Conservation (phyloP, 23 red algal species). For the Gracilaria vermiculophylla region DNA sequence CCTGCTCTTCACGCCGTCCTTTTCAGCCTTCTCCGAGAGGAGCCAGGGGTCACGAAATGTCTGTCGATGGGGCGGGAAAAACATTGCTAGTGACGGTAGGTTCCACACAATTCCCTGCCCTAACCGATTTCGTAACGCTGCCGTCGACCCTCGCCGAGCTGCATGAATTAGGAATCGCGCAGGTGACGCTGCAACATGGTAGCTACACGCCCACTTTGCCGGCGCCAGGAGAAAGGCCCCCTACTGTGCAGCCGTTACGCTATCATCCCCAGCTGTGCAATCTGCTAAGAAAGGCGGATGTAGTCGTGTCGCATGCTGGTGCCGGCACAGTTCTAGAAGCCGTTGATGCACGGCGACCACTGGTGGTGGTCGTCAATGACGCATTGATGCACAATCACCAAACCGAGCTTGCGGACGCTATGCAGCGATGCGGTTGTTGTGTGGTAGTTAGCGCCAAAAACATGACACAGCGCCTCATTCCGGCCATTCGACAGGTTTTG, state of each 20-base stretch:
- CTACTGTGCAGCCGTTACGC: constrained; percentile 15
- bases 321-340: constrained; percentile 79
- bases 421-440: constrained; percentile 44
- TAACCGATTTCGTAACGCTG: constrained; percentile 49
- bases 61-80: neutral
- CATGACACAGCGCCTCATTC: neutral
- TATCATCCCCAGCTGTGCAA: constrained; percentile 41
- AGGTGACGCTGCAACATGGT: constrained; percentile 74
- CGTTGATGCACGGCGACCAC: constrained; percentile 27
- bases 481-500: constrained; percentile 1
- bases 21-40: too few species aligned
- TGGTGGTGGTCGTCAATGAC: constrained; percentile 83
- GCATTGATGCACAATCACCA: constrained; percentile 89
- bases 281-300: constrained; percentile 11
- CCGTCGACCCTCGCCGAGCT: constrained; percentile 22
- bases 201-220: constrained; percentile 28
- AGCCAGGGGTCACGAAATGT: neutral
- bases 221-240: neutral
- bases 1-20: too few species aligned
- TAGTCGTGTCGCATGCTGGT: constrained; percentile 82
- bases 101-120: constrained; percentile 67
- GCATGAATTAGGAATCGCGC: constrained; percentile 17
- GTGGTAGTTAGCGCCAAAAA: neutral
- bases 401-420: constrained; percentile 78
- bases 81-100: constrained; percentile 88